Percentiles rank a stretch among this genome's conserved stretches.
These are phyloP conservation scores for Sparassis latifolia DNA, from an alignment of 1,284 basidiomycete species.

Conservation along the genomic window DNA sequence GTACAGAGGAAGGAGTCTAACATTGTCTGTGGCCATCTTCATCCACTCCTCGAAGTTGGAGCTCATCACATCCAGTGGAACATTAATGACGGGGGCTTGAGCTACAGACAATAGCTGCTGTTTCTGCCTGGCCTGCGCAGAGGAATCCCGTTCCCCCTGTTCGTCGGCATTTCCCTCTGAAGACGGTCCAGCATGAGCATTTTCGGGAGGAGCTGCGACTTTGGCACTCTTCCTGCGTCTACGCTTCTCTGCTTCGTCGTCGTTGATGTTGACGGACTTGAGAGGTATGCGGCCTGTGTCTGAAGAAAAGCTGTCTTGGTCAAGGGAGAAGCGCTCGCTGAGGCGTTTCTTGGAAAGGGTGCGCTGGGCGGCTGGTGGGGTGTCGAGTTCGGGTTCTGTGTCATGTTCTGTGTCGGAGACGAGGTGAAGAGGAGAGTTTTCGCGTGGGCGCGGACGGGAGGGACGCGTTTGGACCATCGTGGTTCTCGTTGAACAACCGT, in stretches of 20 bases:
- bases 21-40: constrained; percentile 99
- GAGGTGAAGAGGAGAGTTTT: constrained; percentile 11
- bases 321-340: constrained; percentile 44
- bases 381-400: constrained; percentile 20
- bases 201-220: constrained; percentile 38
- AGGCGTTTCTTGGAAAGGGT: constrained; percentile 47
- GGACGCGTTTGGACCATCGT: constrained; percentile 24
- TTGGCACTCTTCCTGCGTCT: constrained; percentile 69
- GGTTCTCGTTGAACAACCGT: constrained; percentile 18
- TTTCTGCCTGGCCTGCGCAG: constrained; percentile 44
- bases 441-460: constrained; percentile 10
- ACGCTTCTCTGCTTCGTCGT: constrained; percentile 75
- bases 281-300: constrained; percentile 43
- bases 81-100: constrained; percentile 51
- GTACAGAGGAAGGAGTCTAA: constrained; percentile 33
- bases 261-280: constrained; percentile 65
- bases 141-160: constrained; percentile 28
- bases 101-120: constrained; percentile 58
- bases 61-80: constrained; percentile 75
- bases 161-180: constrained; percentile 32
- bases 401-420: constrained; percentile 25
- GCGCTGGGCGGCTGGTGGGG: constrained; percentile 15
- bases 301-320: constrained; percentile 45
- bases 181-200: constrained; percentile 47
- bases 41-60: constrained; percentile 99